Conservation (phyloP, 2,329 filamentous ascomycete genomes). For the Penicillium sp. region DNA sequence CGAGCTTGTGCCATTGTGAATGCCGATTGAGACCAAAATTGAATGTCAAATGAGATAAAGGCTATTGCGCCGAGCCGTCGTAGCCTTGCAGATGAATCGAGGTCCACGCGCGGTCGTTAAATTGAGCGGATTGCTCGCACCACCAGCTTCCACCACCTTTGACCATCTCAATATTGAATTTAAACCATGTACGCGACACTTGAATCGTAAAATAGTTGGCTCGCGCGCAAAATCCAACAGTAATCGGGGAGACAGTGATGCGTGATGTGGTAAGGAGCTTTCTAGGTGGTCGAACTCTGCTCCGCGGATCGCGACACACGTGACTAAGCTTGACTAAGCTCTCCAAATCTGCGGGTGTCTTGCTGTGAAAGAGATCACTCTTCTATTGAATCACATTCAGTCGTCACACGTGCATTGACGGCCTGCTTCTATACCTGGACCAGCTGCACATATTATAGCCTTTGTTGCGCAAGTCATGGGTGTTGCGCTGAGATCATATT, state of each 20-base stretch:
- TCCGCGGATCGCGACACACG: conserved; percentile 29
- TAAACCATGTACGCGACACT: conserved; percentile 20
- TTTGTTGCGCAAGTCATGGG: conserved; percentile 8
- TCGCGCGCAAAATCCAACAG: neutral
- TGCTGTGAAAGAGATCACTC: neutral
- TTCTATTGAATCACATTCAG: neutral
- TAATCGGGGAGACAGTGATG: conserved; percentile 8
- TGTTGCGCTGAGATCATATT: conserved; percentile 2
- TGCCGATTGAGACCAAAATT: conserved; percentile 7
- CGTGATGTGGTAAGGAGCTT: conserved; percentile 22
- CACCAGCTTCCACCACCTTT: conserved; percentile 34
- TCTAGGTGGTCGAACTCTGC: conserved; percentile 20
- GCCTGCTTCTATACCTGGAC: neutral
- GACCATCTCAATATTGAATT: conserved; percentile 38
- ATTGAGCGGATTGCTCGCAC: conserved; percentile 41
- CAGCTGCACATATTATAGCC: neutral
- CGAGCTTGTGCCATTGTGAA: conserved; percentile 61
- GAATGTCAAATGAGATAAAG: conserved; percentile 12
- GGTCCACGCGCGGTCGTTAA: conserved; percentile 33
- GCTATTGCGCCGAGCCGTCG: conserved; percentile 25
- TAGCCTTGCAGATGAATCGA: conserved; percentile 20
- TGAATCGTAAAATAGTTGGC: neutral
- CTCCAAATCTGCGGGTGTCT: conserved; percentile 1
- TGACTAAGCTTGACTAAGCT: conserved; percentile 14
- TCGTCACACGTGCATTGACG: neutral